phyloP scores from a whole-genome alignment of 805 yeast species.

The Candida broadrunensis region DNA sequence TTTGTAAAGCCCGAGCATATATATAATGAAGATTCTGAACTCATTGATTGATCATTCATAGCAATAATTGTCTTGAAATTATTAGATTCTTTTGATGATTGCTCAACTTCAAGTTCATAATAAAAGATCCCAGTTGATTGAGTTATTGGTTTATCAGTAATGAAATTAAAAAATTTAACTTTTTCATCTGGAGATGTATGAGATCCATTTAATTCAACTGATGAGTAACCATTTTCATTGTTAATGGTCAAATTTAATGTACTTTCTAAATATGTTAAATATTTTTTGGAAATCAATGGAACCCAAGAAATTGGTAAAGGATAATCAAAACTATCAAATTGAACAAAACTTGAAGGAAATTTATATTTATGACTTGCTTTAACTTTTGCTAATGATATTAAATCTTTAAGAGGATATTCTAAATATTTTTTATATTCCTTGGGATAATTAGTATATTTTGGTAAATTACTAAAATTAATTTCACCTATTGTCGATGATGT shows the following conservation, averaged over 20 bases:
- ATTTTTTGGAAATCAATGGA: conserved; percentile 28
- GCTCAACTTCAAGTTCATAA: conserved; percentile 38
- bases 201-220: conserved; percentile 19
- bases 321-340: conserved; percentile 23
- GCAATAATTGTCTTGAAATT: conserved; percentile 29
- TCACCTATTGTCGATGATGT: conserved; percentile 14
- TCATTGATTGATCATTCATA: conserved; percentile 30
- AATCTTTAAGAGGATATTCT: conserved; percentile 19
- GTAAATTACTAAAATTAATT: conserved; percentile 7
- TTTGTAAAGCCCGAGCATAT: conserved; percentile 35
- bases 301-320: conserved; percentile 39
- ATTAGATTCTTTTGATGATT: conserved; percentile 30
- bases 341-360: conserved; percentile 24
- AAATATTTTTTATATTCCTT: conserved; percentile 18
- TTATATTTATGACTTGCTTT: conserved; percentile 19
- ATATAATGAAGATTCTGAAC: conserved; percentile 28
- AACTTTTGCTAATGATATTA: conserved; percentile 17
- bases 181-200: background rate
- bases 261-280: conserved; percentile 19
- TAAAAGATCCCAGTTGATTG: conserved; percentile 36
- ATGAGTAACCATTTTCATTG: conserved; percentile 26
- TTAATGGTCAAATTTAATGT: conserved; percentile 21
- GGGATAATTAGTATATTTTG: conserved; percentile 9
- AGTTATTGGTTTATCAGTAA: conserved; percentile 31
- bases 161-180: conserved; percentile 31